A percentile compares a stretch with the other conserved stretches of the same genome.
These are phyloP conservation scores for Gossypium trilobum DNA, from an alignment of 441 rosid species.

Conservation along the genomic window DNA sequence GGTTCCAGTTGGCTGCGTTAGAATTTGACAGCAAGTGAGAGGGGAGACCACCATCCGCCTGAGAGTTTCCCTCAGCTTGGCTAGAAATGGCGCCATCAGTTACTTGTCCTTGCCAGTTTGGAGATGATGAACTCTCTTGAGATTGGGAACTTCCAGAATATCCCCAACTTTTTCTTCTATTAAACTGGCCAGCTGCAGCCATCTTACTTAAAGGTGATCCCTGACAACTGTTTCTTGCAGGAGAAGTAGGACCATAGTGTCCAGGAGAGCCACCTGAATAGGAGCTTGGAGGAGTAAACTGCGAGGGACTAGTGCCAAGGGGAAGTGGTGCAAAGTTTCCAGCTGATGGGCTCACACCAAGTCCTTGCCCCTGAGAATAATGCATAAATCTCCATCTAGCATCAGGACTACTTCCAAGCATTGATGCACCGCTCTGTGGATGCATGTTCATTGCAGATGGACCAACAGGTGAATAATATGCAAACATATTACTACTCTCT, in stretches of 20 bases:
- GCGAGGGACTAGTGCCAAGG: slow-evolving; percentile 96
- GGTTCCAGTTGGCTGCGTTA: slow-evolving; percentile 41
- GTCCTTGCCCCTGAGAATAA: slow-evolving; percentile 73
- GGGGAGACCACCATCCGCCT: slow-evolving; percentile 40
- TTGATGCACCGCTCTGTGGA: slow-evolving; percentile 56
- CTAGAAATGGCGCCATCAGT: slow-evolving; percentile 37
- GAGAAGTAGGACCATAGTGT: slow-evolving; percentile 92
- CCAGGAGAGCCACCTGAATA: slow-evolving; percentile 82
- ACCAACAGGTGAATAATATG: slow-evolving; percentile 89
- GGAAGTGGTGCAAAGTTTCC: slow-evolving; percentile 87
- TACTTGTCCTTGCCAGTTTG: slow-evolving; percentile 65
- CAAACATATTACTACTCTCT: slow-evolving; percentile 58
- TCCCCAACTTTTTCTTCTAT: slow-evolving; percentile 76
- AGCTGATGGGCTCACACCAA: slow-evolving; percentile 86
- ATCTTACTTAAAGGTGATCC: slow-evolving; percentile 91
- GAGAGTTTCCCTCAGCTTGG: slow-evolving; percentile 56
- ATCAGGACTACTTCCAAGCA: slow-evolving; percentile 93
- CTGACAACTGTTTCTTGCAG: slow-evolving; percentile 78
- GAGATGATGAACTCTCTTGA: slow-evolving; percentile 52
- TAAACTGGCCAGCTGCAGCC: slow-evolving; percentile 70
- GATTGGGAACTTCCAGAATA: slow-evolving; percentile 66
- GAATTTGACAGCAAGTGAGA: slow-evolving; percentile 48
- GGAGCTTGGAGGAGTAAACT: slow-evolving; percentile 83
- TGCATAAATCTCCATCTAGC: slow-evolving; percentile 69
- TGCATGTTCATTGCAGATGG: slow-evolving; percentile 77